These are phyloP conservation scores for Ramalina peruviana DNA, from an alignment of 495 filamentous ascomycete genomes.

Conservation along the genomic window DNA sequence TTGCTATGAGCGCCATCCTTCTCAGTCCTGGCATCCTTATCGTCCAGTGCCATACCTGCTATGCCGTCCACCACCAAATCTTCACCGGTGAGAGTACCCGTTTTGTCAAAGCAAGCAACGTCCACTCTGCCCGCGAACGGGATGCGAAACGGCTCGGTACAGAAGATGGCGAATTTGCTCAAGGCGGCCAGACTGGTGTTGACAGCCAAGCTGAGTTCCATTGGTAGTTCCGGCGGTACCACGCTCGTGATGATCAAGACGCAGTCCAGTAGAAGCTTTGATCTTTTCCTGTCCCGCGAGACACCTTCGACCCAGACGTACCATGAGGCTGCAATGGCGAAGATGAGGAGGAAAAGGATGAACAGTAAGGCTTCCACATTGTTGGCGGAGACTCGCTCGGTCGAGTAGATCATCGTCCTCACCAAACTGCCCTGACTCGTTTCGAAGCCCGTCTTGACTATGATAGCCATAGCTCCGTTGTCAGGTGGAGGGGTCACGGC, in stretches of 20 bases:
- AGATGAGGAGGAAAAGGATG: conserved; percentile 91
- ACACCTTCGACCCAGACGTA: conserved; percentile 99
- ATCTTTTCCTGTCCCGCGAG: conserved; percentile 79
- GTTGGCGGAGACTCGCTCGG: conserved; percentile 93
- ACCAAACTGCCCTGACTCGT: conserved; percentile 96
- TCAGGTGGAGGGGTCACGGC: conserved; percentile 70
- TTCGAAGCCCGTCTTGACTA: conserved; percentile 96
- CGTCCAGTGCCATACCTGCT: conserved; percentile 67
- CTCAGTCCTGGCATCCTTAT: conserved; percentile 52
- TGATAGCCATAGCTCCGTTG: conserved; percentile 83
- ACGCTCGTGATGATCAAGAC: conserved; percentile 95
- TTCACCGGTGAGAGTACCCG: conserved; percentile 90
- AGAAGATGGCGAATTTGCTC: conserved; percentile 92
- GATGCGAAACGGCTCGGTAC: conserved; percentile 98
- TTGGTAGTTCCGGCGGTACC: conserved; percentile 91
- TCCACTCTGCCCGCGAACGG: conserved; percentile 93
- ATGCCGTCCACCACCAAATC: conserved; percentile 96
- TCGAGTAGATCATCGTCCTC: conserved; percentile 99
- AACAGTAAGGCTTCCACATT: conserved; percentile 90
- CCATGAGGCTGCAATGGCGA: conserved; percentile 97
- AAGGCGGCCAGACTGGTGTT: conserved; percentile 97
- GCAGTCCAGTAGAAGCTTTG: conserved; percentile 93
- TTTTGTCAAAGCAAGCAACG: conserved; percentile 98
- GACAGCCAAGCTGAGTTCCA: conserved; percentile 94
- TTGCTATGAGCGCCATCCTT: conserved; percentile 65